phyloP scores from a whole-genome alignment of 306 rosid species.

The Potentilla sterilis region DNA sequence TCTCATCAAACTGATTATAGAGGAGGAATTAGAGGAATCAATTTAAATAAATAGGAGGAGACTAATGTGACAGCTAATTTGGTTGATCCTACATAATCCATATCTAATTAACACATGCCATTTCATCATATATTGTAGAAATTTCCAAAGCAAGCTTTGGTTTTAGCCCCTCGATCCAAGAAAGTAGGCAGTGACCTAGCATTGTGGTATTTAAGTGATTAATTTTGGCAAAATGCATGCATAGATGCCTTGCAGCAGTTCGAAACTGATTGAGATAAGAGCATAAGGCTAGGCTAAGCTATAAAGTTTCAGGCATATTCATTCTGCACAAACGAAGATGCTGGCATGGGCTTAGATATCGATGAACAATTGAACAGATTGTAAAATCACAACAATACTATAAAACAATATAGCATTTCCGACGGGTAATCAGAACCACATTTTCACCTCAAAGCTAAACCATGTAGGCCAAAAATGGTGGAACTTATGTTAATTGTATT shows the following conservation, averaged over 20 bases:
- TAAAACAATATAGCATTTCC: background rate
- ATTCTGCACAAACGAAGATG: slow-evolving; percentile 7
- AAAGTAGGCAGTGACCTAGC: background rate
- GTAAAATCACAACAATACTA: background rate
- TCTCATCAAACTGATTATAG: background rate
- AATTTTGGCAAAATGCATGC: background rate
- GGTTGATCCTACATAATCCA: background rate
- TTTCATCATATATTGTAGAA: background rate
- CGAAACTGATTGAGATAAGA: slow-evolving; percentile 3
- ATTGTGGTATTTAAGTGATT: background rate
- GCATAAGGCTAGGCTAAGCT: background rate
- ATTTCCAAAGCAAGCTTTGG: background rate
- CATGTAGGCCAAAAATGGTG: background rate
- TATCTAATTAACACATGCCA: background rate
- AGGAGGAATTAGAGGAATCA: background rate
- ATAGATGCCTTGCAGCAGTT: background rate
- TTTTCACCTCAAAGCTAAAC: background rate
- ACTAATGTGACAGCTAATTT: background rate
- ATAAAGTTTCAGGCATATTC: slow-evolving; percentile 30
- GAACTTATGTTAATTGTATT: background rate
- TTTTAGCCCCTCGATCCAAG: slow-evolving; percentile 3
- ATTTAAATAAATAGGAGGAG: background rate
- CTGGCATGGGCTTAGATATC: background rate
- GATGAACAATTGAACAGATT: background rate
- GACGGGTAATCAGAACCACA: background rate